A percentile compares a stretch with the other conserved stretches of the same genome.
phyloP scores from a whole-genome alignment of 2,329 filamentous ascomycete genomes.

The Parasarocladium wereldwijsianum region DNA sequence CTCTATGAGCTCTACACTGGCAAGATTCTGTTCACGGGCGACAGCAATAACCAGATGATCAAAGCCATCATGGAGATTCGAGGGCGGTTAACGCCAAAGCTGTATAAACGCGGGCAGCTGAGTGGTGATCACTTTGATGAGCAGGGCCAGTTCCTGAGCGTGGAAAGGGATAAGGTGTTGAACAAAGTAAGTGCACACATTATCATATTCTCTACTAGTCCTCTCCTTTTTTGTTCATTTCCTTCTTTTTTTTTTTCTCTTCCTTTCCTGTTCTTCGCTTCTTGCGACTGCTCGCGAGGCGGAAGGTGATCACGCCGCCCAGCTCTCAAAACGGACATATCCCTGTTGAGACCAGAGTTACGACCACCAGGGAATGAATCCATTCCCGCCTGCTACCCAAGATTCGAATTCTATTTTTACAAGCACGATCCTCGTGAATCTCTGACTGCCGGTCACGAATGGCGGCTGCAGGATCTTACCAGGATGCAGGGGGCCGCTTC shows the following conservation, averaged over 20 bases:
- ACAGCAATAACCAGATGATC: conserved; percentile 97
- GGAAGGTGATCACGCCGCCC: neutral
- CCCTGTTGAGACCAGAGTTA: too few relatives aligned
- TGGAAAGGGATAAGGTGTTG: conserved; percentile 77
- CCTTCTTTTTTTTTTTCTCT: conserved; percentile 8
- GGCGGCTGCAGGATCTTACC: too few relatives aligned
- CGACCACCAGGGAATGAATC: too few relatives aligned
- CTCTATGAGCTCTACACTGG: conserved; percentile 95
- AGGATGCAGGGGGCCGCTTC: too few relatives aligned
- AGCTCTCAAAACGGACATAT: too few relatives aligned
- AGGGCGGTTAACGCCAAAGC: conserved; percentile 78
- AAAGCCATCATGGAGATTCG: conserved; percentile 91
- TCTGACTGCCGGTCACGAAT: too few relatives aligned
- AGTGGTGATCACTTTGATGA: conserved; percentile 72
- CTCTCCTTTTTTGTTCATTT: conserved; percentile 8
- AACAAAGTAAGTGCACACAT: conserved; percentile 65
- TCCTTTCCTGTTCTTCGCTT: conserved; percentile 6
- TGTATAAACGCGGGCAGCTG: conserved; percentile 70
- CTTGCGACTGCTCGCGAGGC: too few relatives aligned
- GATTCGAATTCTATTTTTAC: too few relatives aligned
- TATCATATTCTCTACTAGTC: conserved; percentile 9
- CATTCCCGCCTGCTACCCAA: too few relatives aligned
- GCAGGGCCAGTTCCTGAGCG: conserved; percentile 66
- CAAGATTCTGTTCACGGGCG: conserved; percentile 89
- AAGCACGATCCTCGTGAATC: too few relatives aligned